Conservation (phyloP, 768 basidiomycete genomes). For the Amanita pallidorosea region DNA sequence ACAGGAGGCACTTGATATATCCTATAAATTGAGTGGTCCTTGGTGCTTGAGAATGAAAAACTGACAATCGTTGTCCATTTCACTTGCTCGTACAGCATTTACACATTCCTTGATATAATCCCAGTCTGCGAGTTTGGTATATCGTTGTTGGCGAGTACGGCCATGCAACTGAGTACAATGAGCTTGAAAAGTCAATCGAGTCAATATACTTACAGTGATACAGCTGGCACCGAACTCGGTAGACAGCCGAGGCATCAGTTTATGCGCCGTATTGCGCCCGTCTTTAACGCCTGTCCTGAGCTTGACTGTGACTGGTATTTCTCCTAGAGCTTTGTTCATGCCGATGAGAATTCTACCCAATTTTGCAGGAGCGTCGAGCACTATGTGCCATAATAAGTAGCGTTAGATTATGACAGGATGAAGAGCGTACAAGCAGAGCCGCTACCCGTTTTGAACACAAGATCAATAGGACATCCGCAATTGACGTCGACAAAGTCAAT, state of each 20-base stretch:
- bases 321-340: slow-evolving; percentile 86
- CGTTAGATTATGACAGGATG: background rate
- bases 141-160: slow-evolving; percentile 89
- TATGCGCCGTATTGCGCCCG: slow-evolving; percentile 78
- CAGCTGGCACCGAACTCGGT: slow-evolving; percentile 36
- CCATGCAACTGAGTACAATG: slow-evolving; percentile 69
- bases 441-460: slow-evolving; percentile 86
- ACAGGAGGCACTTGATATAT: slow-evolving; percentile 54
- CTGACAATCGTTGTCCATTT: slow-evolving; percentile 64
- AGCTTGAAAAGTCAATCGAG: background rate
- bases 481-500: slow-evolving; percentile 94
- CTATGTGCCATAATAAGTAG: slow-evolving; percentile 24
- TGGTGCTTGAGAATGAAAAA: slow-evolving; percentile 6
- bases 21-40: background rate
- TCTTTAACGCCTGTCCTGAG: slow-evolving; percentile 92
- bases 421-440: slow-evolving; percentile 70
- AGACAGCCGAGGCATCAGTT: slow-evolving; percentile 74
- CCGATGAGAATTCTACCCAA: slow-evolving; percentile 82
- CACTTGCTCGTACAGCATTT: slow-evolving; percentile 59
- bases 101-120: slow-evolving; percentile 86
- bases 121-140: slow-evolving; percentile 91
- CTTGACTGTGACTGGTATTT: slow-evolving; percentile 85
- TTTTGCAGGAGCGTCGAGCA: slow-evolving; percentile 74
- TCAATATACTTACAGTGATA: slow-evolving; percentile 25
- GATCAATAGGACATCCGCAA: slow-evolving; percentile 94